Base-by-base conservation (phyloP, 2,329 filamentous ascomycete species). In the Myriangium duriaei region DNA sequence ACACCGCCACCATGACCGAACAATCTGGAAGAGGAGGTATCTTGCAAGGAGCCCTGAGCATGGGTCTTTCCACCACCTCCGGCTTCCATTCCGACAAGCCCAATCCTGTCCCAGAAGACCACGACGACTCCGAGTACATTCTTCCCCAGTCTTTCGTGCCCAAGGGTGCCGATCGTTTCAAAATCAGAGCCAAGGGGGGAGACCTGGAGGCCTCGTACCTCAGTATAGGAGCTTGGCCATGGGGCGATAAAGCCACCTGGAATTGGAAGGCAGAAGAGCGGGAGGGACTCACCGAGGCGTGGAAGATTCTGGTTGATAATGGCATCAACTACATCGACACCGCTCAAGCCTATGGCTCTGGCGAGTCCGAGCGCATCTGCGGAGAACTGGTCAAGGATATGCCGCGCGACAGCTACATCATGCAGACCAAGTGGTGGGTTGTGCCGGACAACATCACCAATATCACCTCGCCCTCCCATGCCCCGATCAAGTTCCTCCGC, bases 281-380 rank as follows among this genome's bases (percentile, higher is more conserved):
- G n/a, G 53, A 49, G 3, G 48, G 39, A 11, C 49, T 60, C 10
- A 56, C 58, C 11, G 54, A 52, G 31, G 62, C 60, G 13, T 65
- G 62, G 60, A 44, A 53, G 29, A 44, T 53, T 16, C 49, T 60
- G n/a, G 51, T 59, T 34, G 44, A 51, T 5, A 51, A 54, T 4
- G 56, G 57, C 11, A 42, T 64, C 15, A 62, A 58, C 38, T 64
- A 64, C 41, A 56, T 65, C 41, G 63, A 65, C 44, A 65, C 61
- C 4, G 61, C 62, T 6, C 58, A 64, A 48, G 57, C 52, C 11
- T 66, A 65, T 43, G 62, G 61, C 29, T 52, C 50, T 16, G 60
- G 62, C 3, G 54, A 62, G 39, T 61, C 57, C 39, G 63, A 66
- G 45, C 50, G 51, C 7, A 63, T 66, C 44, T 57, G 61, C 39